Conservation (phyloP, 2,329 filamentous ascomycete genomes). For the Cryphonectria naterciae region DNA sequence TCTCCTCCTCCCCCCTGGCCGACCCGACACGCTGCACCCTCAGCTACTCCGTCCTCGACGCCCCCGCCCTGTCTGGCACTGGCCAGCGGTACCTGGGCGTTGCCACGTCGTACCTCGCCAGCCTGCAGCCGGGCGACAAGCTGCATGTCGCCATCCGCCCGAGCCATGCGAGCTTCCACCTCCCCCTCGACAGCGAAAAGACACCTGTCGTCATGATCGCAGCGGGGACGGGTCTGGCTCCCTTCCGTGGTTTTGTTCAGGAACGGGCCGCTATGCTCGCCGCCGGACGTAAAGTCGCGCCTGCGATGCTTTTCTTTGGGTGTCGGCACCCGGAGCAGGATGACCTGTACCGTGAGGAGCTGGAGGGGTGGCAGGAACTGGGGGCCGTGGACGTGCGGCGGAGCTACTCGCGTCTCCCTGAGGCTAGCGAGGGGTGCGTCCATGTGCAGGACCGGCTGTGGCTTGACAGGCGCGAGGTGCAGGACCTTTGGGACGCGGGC, state of each 20-base stretch:
- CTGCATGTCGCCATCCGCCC: constrained; percentile 55
- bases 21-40: constrained; percentile 61
- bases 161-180: constrained; percentile 50
- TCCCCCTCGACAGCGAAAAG: constrained; percentile 49
- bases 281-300: constrained; percentile 56
- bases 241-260: constrained; percentile 65
- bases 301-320: constrained; percentile 68
- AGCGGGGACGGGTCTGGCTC: constrained; percentile 60
- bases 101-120: constrained; percentile 58
- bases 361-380: constrained; percentile 60
- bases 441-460: constrained; percentile 54
- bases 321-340: constrained; percentile 61
- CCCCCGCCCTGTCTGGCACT: constrained; percentile 54
- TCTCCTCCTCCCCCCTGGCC: constrained; percentile 71
- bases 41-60: constrained; percentile 69
- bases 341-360: constrained; percentile 62
- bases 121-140: constrained; percentile 47
- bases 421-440: constrained; percentile 38
- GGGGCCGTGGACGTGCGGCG: constrained; percentile 66
- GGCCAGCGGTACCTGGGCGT: constrained; percentile 58
- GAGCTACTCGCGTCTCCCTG: constrained; percentile 61
- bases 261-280: constrained; percentile 58
- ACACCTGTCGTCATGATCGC: constrained; percentile 56
- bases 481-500: constrained; percentile 41
- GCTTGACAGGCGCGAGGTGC: constrained; percentile 44